phyloP scores from a whole-genome alignment of 2,329 filamentous ascomycete species.

The Cladophialophora immunda region DNA sequence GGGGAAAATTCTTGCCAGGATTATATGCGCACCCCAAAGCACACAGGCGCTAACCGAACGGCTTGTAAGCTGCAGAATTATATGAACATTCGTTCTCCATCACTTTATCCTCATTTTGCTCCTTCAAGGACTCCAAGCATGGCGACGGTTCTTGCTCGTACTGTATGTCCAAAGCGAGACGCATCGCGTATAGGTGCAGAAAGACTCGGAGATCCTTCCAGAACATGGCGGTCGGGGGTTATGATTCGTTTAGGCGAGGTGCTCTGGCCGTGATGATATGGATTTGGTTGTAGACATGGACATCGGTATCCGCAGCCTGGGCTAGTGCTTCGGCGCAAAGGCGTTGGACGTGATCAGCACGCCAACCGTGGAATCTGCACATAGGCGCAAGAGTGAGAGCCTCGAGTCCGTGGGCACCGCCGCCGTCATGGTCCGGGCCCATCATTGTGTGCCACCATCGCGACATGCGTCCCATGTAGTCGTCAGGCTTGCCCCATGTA shows the following conservation, averaged over 20 bases:
- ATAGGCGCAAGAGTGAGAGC: constrained; percentile 78
- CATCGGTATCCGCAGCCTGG: constrained; percentile 73
- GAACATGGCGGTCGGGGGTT: neutral
- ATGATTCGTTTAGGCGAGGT: constrained; percentile 17
- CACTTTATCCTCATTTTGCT: neutral
- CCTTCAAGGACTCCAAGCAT: neutral
- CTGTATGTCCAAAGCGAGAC: neutral
- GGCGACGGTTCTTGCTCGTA: neutral
- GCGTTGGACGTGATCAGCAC: constrained; percentile 67
- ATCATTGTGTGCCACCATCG: constrained; percentile 86
- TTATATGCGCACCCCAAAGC: neutral
- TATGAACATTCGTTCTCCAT: neutral
- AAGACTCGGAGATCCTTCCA: neutral
- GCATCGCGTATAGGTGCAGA: neutral
- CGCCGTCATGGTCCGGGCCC: constrained; percentile 62
- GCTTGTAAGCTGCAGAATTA: neutral
- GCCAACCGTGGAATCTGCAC: constrained; percentile 69
- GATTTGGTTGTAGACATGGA: constrained; percentile 72
- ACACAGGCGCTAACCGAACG: neutral
- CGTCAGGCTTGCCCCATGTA: constrained; percentile 72
- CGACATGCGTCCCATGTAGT: constrained; percentile 71
- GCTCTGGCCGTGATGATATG: constrained; percentile 48
- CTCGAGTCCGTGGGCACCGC: constrained; percentile 59
- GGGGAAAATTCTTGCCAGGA: neutral
- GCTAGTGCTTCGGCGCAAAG: constrained; percentile 70